Base-by-base conservation (phyloP, 768 basidiomycete species). In the Jaapia argillacea region DNA sequence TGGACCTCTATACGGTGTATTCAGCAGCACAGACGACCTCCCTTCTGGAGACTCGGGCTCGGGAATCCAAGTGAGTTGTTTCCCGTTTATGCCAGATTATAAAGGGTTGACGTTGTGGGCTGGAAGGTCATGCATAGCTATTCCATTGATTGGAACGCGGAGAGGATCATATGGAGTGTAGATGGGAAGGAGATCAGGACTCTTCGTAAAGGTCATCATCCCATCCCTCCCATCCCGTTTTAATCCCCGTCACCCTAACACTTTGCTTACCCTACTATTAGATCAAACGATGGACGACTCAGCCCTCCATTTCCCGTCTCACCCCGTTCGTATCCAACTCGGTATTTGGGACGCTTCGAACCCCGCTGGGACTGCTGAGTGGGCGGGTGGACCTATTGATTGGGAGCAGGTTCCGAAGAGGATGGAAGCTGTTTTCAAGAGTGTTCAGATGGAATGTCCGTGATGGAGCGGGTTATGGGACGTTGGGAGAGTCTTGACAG, bases 331-430 rank as follows among this genome's bases (percentile, higher is more conserved):
- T 5, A 40, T 70, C 0, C 68, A 69, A 43, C 51, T 71, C 5
- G 70, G 69, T 2, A 70, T 71, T 44, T 71, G 70, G 68, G 69
- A 71, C 45, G 67, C 67, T 4, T 69, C 67, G 40, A 54, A 52
- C 14, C 64, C 65, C 3, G 50, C 49, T 6, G 68, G 69, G 1
- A 72, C 70, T 4, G 55, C 65, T 5, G 58, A 56, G 39, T 71
- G 70, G 70, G 70, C 65, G 22, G 53, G 49, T 21, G 70, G 70
- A 21, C 70, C 69, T 12, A 62, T 71, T 24, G 49, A 69, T 37
- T 70, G 69, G 69, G 47, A 51, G 3, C 43, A 40, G 1, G 57
- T 59, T 7, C 67, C 67, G 1, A 36, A 39, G 3, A 46, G 26
- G 22, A 61, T 69, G 40, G 55, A 48, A 12, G 69, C 67, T 13